Evolutionary conservation across 148 eudicot genomes (phyloP), one percentile per base, ranked within the genome.

Genomic region (Nepenthes gracilis): DNA sequence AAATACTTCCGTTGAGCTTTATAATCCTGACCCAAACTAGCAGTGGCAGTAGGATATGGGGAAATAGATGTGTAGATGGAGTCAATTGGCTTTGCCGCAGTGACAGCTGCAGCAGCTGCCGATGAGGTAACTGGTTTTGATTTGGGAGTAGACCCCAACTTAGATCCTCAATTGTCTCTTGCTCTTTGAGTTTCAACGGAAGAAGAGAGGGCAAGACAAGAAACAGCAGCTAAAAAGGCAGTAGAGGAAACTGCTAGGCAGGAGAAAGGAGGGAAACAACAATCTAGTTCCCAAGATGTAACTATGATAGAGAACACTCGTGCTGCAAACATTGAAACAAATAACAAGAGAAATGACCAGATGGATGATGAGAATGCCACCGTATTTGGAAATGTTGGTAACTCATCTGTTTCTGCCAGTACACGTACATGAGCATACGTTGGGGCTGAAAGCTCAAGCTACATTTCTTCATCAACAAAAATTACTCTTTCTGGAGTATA

Each of bases 191-290:
- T 89, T 47, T 93, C 99, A 60, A 89, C 89, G 99, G 99, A 93
- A 71, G 99, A 93, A 72, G 99, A 89, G 79, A 89, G 99, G 76
- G 99, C 96, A 58, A 86, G 99, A 70, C 99, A 88, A 74, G 99
- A 89, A 70, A 95, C 87, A 53, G 92, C 99, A 74, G 99, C 99
- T 5, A 88, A 88, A 70, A 93, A 79, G 80, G 96, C 99, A 67
- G 92, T 90, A 43, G 96, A 93, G 66, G 98, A 84, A 72, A 77
- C 80, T 69, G 36, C 83, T 40, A 70, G 77, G 63, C 81, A 80
- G 66, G 96, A 78, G 33, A 74, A 80, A 63, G 93, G 77, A 70
- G 95, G 75, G 58, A 81, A 72, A 58, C 23, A 23, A 0, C 80
- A 69, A 50, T 86, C 95, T 14, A 71, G 80, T 54, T 82, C 96